phyloP scores from a whole-genome alignment of 331 rosid genomes.

The Ulmus americana region DNA sequence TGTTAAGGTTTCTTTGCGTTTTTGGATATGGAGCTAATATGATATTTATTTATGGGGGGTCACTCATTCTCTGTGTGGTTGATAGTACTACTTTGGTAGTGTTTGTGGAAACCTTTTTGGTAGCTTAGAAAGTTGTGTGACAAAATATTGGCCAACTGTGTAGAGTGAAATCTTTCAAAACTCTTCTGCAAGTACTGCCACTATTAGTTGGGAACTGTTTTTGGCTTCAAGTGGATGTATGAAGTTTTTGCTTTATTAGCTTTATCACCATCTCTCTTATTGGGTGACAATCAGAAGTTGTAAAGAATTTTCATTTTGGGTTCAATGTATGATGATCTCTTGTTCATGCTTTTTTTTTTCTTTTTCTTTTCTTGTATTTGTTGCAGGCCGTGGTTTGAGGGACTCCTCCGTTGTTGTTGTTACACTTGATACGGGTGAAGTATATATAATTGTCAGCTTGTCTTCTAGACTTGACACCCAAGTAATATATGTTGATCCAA shows the following conservation, averaged over 20 bases:
- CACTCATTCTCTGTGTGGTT: neutral
- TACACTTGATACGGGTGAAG: conserved; percentile 76
- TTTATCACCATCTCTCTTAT: too few species aligned
- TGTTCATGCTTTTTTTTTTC: neutral
- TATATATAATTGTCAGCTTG: conserved; percentile 56
- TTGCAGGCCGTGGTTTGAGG: conserved; percentile 40
- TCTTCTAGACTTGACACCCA: conserved; percentile 61
- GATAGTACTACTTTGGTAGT: neutral
- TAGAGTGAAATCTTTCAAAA: too few species aligned
- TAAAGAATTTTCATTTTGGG: neutral
- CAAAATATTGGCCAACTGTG: neutral
- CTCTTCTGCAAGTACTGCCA: neutral
- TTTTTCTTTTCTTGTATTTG: neutral
- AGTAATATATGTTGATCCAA: conserved; percentile 79
- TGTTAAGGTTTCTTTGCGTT: neutral
- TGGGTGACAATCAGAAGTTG: neutral
- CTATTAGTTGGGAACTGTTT: neutral
- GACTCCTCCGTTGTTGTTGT: conserved; percentile 67
- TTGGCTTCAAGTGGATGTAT: neutral
- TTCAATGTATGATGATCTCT: neutral
- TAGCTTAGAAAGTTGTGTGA: neutral
- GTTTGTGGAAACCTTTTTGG: neutral
- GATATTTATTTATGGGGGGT: neutral
- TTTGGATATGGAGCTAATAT: too few species aligned
- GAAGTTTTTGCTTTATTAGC: neutral